Percentiles rank a stretch among this genome's conserved stretches.
phyloP scores from a whole-genome alignment of 2,329 filamentous ascomycete genomes.

The Macroventuria anomochaeta region DNA sequence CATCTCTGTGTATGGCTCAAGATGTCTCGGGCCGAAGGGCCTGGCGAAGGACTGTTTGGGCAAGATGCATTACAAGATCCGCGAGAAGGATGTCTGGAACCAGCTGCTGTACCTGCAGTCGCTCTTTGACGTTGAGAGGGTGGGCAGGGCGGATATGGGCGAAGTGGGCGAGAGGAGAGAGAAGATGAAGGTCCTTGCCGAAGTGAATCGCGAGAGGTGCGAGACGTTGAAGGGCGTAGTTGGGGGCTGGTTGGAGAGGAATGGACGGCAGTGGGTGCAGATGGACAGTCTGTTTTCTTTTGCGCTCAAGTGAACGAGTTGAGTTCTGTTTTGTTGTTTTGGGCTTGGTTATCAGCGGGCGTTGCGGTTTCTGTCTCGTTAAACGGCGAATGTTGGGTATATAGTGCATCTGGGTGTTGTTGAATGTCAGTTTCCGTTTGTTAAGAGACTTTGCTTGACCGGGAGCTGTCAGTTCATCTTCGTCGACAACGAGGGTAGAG shows the following conservation, averaged over 20 bases:
- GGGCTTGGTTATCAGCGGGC: background rate
- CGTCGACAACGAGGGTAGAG: no score
- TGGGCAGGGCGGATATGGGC: constrained; percentile 57
- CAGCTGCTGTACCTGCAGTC: constrained; percentile 87
- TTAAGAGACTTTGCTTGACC: no score
- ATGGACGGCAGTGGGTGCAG: constrained; percentile 88
- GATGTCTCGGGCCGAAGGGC: constrained; percentile 86
- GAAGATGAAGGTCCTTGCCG: constrained; percentile 70
- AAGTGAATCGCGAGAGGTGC: constrained; percentile 83
- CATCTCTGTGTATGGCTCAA: constrained; percentile 89
- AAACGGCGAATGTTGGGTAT: background rate
- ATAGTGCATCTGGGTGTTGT: background rate
- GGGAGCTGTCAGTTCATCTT: no score
- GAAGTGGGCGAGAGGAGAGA: constrained; percentile 62
- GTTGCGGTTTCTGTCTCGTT: background rate
- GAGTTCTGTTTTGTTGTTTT: no score
- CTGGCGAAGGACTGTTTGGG: constrained; percentile 84
- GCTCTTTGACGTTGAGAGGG: constrained; percentile 90
- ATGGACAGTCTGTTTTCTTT: constrained; percentile 86
- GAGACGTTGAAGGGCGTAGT: constrained; percentile 77
- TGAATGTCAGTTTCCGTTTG: background rate
- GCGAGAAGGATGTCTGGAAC: constrained; percentile 91
- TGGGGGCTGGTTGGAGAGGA: constrained; percentile 85
- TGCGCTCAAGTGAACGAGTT: constrained; percentile 50
- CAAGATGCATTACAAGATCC: constrained; percentile 85